Conservation (phyloP, 2,329 filamentous ascomycete genomes). For the Botrytis paeoniae region DNA sequence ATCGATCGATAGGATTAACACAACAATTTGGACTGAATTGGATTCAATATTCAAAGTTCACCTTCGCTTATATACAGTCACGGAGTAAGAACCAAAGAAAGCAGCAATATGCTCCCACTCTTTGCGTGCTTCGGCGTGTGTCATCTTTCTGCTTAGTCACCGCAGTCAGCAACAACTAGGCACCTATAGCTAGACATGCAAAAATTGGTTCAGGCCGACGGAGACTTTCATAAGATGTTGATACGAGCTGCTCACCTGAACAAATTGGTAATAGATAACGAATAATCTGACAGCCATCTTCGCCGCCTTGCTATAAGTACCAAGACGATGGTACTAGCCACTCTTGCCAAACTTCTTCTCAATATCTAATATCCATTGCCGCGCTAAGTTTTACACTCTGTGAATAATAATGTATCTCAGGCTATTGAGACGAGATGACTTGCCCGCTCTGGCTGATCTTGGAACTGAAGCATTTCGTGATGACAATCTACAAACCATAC, state of each 20-base stretch:
- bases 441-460: background rate
- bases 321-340: background rate
- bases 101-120: background rate
- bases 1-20: background rate
- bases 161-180: background rate
- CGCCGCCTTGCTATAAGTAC: background rate
- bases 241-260: background rate
- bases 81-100: background rate
- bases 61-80: background rate
- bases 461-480: constrained; percentile 2
- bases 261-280: background rate
- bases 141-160: background rate
- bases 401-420: constrained; percentile 2
- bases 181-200: background rate
- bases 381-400: no score
- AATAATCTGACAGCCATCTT: no score
- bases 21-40: background rate
- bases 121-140: background rate
- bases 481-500: background rate
- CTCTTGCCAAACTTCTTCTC: background rate
- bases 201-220: no score
- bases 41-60: background rate
- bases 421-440: background rate
- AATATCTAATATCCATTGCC: background rate
- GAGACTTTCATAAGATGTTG: background rate